Evolutionary conservation across 2,329 filamentous ascomycete species (phyloP), one percentile per base, ranked within the genome.

Genomic region (Seiridium cupressi): DNA sequence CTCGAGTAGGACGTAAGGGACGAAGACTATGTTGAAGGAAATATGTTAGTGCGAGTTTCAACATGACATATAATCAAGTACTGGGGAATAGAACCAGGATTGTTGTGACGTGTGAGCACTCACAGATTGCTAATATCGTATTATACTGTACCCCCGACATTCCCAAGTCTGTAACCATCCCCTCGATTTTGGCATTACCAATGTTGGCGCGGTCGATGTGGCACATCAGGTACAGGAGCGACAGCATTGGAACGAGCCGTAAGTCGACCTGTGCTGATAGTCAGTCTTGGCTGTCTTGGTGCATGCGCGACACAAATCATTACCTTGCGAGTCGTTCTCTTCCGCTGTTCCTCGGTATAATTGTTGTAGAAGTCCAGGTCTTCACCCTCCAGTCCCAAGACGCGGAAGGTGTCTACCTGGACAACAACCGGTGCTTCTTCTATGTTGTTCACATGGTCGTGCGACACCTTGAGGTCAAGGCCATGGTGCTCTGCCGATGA

Each of bases 1-100:
- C 67, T 89, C 87, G 63, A 87, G 85, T 13, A 88, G 73, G 0
- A 86, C 75, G 68, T 90, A 90, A 1, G 84, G 61, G 32, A 64
- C 44, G 54, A 67, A 58, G 55, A 56, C 49, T 55, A 26, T 26
- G 18, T 5, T 8, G 36, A 34, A 9, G 10, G 26, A 13, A 32
- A 32, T 34, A 13, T 26, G 18, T 55, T 34, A 55, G 38, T 34
- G 44, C 34, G 8, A 32, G 7, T 13, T 8, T 2, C 38, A 42
- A 13, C 38, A 18, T 5, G 18, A 13, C 13, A 36, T 9, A n/a
- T 35, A 34, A 6, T n/a, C 18, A 13, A 31, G 26, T 11, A 10
- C 18, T 49, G 18, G 18, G 18, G 18, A 10, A 9, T 8, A 31
- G 47, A 11, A 18, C n/a, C 32, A 36, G 34, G 8, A 11, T 40